Evolutionary conservation across 1,284 basidiomycete species (phyloP), one percentile per base, ranked within the genome.

Genomic region (Fomitopsis pinicola): DNA sequence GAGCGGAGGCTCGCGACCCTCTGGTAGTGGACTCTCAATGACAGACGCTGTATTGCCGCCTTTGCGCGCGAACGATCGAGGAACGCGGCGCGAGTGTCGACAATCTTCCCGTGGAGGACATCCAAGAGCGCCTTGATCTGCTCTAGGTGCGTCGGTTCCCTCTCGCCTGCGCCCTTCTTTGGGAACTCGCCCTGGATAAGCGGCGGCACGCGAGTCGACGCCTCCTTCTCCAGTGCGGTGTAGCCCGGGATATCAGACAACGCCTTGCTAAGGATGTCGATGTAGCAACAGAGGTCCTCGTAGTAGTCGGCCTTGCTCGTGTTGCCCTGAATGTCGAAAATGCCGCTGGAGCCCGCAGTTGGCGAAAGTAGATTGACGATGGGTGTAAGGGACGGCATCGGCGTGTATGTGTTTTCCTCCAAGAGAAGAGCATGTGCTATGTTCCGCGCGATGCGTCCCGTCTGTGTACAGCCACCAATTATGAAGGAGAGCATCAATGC

Each of bases 51-150:
- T 57, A 91, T 72, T 1, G 80, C 79, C 2, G 82, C 85, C 67
- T 91, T 91, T 1, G 84, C 80, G 57, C 83, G 79, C 5, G 89
- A 89, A 46, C 89, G 83, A 63, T 90, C 89, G 40, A 91, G 78
- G 70, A 88, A 84, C 8, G 85, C 83, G 22, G 86, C 88, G 54
- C 87, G 84, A 3, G 84, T 86, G 70, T 91, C 89, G 45, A 82
- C 89, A 58, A 91, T 91, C 58, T 78, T 81, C n/a, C 80, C 78
- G 67, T 88, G 85, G 15, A 89, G 68, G 10, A 68, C 67, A 45
- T 87, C 81, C 6, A 89, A 71, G 9, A 75, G 75, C 28, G 64
- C 66, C 36, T 76, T 77, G 26, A 89, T 72, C 35, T 77, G 71
- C 61, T 84, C 78, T 14, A 90, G 70, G 19, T 78, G 75, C 9